These are phyloP conservation scores for Atalantia buxifolia DNA, from an alignment of 345 rosid species.

Conservation along the genomic window DNA sequence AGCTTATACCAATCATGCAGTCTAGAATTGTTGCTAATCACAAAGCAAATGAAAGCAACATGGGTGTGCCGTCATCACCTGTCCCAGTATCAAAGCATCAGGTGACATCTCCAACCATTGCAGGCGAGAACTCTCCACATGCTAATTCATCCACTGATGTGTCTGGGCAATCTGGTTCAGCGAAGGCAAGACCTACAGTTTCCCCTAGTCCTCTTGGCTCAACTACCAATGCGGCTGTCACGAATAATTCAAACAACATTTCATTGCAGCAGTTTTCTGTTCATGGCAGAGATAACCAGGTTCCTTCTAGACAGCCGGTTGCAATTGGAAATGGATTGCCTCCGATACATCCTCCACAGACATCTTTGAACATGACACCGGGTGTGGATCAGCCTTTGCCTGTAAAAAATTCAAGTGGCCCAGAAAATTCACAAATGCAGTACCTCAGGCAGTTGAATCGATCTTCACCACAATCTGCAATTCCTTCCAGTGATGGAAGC, in stretches of 20 bases:
- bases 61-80: constrained; percentile 47
- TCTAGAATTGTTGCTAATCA: constrained; percentile 80
- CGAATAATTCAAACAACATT: constrained; percentile 37
- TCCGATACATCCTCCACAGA: constrained; percentile 65
- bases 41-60: constrained; percentile 61
- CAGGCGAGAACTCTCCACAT: constrained; percentile 68
- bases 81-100: constrained; percentile 63
- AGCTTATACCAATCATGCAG: constrained; percentile 76
- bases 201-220: constrained; percentile 55
- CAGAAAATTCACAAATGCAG: constrained; percentile 63
- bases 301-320: constrained; percentile 49
- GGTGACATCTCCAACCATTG: constrained; percentile 63
- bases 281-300: constrained; percentile 69
- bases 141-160: constrained; percentile 75
- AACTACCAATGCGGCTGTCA: constrained; percentile 46
- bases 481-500: constrained; percentile 50
- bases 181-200: constrained; percentile 52
- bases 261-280: constrained; percentile 54
- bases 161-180: constrained; percentile 77
- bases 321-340: constrained; percentile 63
- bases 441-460: constrained; percentile 61
- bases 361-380: constrained; percentile 49
- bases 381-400: constrained; percentile 53
- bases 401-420: constrained; percentile 43
- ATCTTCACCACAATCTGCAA: constrained; percentile 49